A percentile compares a stretch with the other conserved stretches of the same genome.
These are phyloP conservation scores for Sarocladium brachiariae DNA, from an alignment of 2,329 filamentous ascomycete genomes.

Conservation along the genomic window DNA sequence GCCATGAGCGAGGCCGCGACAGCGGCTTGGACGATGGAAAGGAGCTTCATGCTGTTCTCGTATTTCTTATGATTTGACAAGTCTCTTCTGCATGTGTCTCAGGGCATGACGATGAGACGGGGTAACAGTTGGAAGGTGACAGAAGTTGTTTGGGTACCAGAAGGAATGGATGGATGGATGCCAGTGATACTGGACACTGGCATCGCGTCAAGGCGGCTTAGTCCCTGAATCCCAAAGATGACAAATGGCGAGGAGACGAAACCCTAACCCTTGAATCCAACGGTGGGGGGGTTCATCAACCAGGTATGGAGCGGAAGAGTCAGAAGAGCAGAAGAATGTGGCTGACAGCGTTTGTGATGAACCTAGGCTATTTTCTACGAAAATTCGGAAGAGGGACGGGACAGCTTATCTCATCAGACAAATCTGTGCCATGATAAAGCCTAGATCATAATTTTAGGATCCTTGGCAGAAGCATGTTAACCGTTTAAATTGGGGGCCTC, in stretches of 20 bases:
- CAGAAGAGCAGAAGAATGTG: too few relatives aligned
- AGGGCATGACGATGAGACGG: conserved; percentile 1
- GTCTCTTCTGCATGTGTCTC: too few relatives aligned
- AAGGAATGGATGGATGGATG: not conserved
- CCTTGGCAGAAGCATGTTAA: too few relatives aligned
- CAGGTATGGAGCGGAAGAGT: too few relatives aligned
- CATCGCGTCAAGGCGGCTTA: not conserved
- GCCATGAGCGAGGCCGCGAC: conserved; percentile 41
- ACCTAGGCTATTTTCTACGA: too few relatives aligned
- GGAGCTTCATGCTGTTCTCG: conserved; percentile 1
- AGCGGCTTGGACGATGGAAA: conserved; percentile 33
- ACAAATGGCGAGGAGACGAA: not conserved
- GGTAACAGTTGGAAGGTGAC: not conserved
- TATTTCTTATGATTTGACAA: too few relatives aligned
- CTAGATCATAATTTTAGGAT: too few relatives aligned
- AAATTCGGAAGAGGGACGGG: too few relatives aligned
- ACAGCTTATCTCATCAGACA: too few relatives aligned
- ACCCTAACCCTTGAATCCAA: conserved; percentile 3
- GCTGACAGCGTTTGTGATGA: too few relatives aligned
- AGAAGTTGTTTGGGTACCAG: not conserved
- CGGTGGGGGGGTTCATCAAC: not conserved
- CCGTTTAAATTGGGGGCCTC: not conserved
- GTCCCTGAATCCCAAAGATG: not conserved
- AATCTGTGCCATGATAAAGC: too few relatives aligned
- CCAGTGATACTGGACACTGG: not conserved